A percentile compares a stretch with the other conserved stretches of the same genome.
These are phyloP conservation scores for Venturia nashicola DNA, from an alignment of 2,329 filamentous ascomycete species.

Conservation along the genomic window DNA sequence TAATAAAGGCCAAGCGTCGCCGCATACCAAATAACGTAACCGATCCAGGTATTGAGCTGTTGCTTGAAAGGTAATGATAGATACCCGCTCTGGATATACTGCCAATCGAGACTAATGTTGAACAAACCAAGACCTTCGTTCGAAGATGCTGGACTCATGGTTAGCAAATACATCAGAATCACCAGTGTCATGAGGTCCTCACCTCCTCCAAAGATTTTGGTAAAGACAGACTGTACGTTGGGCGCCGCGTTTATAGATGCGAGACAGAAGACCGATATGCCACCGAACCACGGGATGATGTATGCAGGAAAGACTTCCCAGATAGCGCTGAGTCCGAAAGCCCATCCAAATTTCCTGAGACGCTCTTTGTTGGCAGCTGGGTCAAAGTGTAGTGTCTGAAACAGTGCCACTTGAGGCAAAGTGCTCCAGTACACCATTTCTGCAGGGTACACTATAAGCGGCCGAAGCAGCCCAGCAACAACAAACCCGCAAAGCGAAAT, in stretches of 20 bases:
- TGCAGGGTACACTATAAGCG: conserved; percentile 32
- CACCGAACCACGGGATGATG: conserved; percentile 5
- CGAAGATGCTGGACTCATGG: neutral
- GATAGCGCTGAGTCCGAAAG: conserved; percentile 13
- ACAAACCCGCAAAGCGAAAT: conserved; percentile 46
- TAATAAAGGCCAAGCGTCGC: conserved; percentile 10
- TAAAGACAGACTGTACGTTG: neutral
- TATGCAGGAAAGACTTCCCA: conserved; percentile 12
- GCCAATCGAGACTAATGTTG: conserved; percentile 16
- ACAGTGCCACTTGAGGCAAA: conserved; percentile 52
- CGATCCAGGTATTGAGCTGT: conserved; percentile 1
- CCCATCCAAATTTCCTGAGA: conserved; percentile 8
- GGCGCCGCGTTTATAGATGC: conserved; percentile 7
- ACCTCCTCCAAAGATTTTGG: conserved; percentile 11
- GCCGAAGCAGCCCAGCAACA: conserved; percentile 18
- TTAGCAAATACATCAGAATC: neutral
- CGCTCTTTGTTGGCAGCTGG: conserved; percentile 35
- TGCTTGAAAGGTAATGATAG: conserved; percentile 4
- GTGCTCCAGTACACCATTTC: conserved; percentile 66
- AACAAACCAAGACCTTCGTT: conserved; percentile 19
- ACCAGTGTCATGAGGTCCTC: neutral
- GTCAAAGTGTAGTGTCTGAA: conserved; percentile 61
- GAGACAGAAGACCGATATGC: conserved; percentile 11
- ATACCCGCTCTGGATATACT: conserved; percentile 1
- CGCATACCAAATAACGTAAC: conserved; percentile 13